phyloP scores from a whole-genome alignment of 2,329 filamentous ascomycete species.

The Pleomassaria siparia region DNA sequence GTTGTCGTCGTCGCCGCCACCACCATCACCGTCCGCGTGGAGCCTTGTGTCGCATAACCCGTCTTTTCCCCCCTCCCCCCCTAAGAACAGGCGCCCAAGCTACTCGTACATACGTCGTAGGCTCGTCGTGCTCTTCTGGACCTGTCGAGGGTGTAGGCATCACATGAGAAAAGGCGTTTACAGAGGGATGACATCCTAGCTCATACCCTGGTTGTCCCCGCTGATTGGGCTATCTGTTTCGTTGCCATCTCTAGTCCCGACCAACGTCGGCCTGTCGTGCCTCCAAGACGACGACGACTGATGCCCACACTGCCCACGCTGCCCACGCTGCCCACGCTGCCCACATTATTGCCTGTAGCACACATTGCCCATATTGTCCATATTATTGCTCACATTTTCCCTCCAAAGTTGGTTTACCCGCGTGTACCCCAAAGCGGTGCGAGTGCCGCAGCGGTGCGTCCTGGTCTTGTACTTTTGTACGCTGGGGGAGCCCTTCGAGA shows the following conservation, averaged over 20 bases:
- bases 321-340: slow-evolving; percentile 17
- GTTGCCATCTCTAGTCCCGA: slow-evolving; percentile 41
- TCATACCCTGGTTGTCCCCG: slow-evolving; percentile 30
- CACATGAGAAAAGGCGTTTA: slow-evolving; percentile 29
- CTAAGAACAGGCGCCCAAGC: slow-evolving; percentile 41
- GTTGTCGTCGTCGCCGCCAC: too few species aligned
- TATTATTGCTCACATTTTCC: too few species aligned
- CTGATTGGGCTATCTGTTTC: slow-evolving; percentile 38
- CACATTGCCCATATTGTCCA: too few species aligned
- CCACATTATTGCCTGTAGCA: slow-evolving; percentile 17
- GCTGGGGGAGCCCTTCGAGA: slow-evolving; percentile 38
- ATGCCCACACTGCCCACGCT: slow-evolving; percentile 32
- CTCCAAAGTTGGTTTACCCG: slow-evolving; percentile 22
- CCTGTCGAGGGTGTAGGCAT: slow-evolving; percentile 19
- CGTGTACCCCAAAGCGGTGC: slow-evolving; percentile 30
- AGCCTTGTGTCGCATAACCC: slow-evolving; percentile 1
- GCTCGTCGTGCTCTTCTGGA: slow-evolving; percentile 22
- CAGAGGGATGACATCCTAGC: slow-evolving; percentile 26
- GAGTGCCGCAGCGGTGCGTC: slow-evolving; percentile 34
- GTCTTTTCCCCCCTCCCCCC: slow-evolving; percentile 14
- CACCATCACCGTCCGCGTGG: too few species aligned
- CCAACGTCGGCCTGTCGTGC: slow-evolving; percentile 42
- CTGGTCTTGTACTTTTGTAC: slow-evolving; percentile 34
- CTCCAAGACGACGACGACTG: slow-evolving; percentile 30
- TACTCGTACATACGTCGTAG: slow-evolving; percentile 31